Conservation (phyloP, 2,329 filamentous ascomycete genomes). For the Alternaria alternata region DNA sequence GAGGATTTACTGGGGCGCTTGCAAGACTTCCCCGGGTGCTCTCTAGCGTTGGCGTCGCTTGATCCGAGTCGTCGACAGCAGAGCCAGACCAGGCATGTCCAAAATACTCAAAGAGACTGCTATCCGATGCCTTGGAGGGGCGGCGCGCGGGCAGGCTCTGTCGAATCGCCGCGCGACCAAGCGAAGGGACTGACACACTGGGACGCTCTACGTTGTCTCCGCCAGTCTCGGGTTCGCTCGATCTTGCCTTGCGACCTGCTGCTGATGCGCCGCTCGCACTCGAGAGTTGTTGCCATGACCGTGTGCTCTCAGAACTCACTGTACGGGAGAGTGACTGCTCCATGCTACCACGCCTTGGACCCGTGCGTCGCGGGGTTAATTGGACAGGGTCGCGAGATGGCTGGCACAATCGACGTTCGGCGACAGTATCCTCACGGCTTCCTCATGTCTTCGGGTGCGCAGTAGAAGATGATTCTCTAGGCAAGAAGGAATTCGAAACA, state of each 20-base stretch:
- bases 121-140: constrained; percentile 55
- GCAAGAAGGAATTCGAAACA: neutral
- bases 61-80: constrained; percentile 58
- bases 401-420: constrained; percentile 1
- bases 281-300: constrained; percentile 56
- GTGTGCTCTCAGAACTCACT: constrained; percentile 50
- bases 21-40: constrained; percentile 25
- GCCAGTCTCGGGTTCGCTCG: constrained; percentile 67
- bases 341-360: constrained; percentile 33
- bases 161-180: constrained; percentile 54
- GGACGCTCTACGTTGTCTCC: constrained; percentile 66
- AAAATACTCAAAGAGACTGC: constrained; percentile 46
- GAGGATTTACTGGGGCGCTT: constrained; percentile 30
- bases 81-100: constrained; percentile 46
- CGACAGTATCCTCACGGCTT: constrained; percentile 9
- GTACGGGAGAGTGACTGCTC: constrained; percentile 46
- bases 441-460: neutral
- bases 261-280: constrained; percentile 54
- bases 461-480: neutral
- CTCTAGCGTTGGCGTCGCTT: constrained; percentile 53
- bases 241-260: constrained; percentile 63
- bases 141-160: constrained; percentile 52
- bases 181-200: constrained; percentile 71
- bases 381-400: constrained; percentile 5
- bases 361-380: constrained; percentile 15